These are phyloP conservation scores for Sugiyamaella japonica DNA, from an alignment of 1,139 yeast species.

Conservation along the genomic window DNA sequence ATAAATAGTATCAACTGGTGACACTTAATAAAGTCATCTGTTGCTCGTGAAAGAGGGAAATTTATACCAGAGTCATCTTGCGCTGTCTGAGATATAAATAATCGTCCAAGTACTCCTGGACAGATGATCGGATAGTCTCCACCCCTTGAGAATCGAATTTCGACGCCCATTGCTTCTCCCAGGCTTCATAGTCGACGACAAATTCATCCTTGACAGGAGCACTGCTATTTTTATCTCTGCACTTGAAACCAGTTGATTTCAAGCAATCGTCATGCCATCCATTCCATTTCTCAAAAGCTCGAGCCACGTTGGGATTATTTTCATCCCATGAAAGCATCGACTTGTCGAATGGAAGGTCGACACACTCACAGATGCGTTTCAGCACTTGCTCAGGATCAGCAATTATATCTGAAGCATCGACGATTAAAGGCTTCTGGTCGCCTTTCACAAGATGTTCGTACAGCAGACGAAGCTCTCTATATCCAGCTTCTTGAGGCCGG, in stretches of 20 bases:
- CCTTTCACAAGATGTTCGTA: constrained; percentile 30
- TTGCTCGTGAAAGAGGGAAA: no score
- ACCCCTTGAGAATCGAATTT: constrained; percentile 29
- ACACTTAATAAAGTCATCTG: no score
- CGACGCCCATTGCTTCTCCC: constrained; percentile 31
- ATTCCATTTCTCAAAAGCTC: constrained; percentile 35
- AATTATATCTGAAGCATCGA: constrained; percentile 34
- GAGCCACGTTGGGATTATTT: constrained; percentile 26
- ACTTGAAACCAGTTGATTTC: constrained; percentile 32
- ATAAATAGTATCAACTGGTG: no score
- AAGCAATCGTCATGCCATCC: constrained; percentile 38
- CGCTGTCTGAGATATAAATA: constrained; percentile 29
- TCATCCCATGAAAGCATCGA: constrained; percentile 35
- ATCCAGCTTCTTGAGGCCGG: constrained; percentile 34
- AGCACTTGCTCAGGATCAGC: constrained; percentile 31
- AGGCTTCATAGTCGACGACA: constrained; percentile 28
- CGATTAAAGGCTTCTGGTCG: constrained; percentile 28
- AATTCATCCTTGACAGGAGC: constrained; percentile 20
- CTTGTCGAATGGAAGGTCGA: constrained; percentile 29
- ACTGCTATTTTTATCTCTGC: neutral
- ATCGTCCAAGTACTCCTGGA: constrained; percentile 31
- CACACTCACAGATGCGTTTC: constrained; percentile 28
- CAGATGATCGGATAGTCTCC: constrained; percentile 27
- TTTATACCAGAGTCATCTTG: constrained; percentile 5
- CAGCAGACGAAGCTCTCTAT: constrained; percentile 34